Base-by-base conservation (phyloP, 768 basidiomycete genomes). In the Agaricus sinodeliciosus region DNA sequence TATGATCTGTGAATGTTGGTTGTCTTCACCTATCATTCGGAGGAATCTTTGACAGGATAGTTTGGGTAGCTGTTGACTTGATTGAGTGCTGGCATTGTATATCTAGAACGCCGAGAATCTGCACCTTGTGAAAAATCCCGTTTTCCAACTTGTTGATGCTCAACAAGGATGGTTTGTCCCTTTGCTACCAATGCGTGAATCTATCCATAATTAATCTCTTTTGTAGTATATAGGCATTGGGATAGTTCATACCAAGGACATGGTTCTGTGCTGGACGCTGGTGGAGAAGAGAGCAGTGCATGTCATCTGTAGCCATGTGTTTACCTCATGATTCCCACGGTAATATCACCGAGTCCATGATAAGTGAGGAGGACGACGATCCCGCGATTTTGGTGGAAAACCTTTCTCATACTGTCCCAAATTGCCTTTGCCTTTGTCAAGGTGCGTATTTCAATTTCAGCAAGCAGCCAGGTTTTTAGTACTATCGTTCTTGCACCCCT, bases 41-140 rank as follows among this genome's bases (percentile, higher is more conserved):
- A 1, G 95, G 94, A 64, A 99, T 97, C 76, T 94, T 95, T 43
- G 85, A 86, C 35, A 99, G 75, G 58, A 98, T 96, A 0, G 86
- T 91, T 61, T 90, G 82, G 1, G 85, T 87, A 15, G 90, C 90
- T 90, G 59, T 15, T 48, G 15, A 48, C 15, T 44, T 15, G 35
- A 19, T 41, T 48, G 19, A 5, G 31, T 15, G 37, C 43, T 28
- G 37, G 48, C 19, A 19, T 44, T 43, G 25, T 8, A 18, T 42
- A 43, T 1, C 15, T n/a, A 22, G 37, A 39, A 42, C 46, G 5
- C 18, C 19, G 45, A 26, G 45, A 47, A 49, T 19, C 55, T 74
- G 37, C 60, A 85, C 93, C 93, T 79, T 90, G 86, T 42, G 91
- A 91, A 73, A 95, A 93, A 68, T 94, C 85, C 49, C 86, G 82